Evolutionary conservation across 352 stramenopile genomes (phyloP).

Genomic region (Aphanomyces invadans): DNA sequence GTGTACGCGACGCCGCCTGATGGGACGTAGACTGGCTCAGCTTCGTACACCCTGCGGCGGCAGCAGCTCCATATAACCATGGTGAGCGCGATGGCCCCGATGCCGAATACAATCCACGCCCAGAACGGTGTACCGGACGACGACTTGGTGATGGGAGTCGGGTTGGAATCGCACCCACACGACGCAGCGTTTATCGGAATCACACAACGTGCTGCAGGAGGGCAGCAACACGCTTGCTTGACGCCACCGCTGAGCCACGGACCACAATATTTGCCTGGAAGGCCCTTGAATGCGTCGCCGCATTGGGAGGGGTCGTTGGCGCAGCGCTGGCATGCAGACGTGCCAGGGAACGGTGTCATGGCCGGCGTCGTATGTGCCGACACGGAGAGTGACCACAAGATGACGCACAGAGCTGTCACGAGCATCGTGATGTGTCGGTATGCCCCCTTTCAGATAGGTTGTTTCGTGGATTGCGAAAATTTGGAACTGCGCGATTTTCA

Average conservation of each 20-base stretch:
- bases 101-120: slow-evolving; percentile 15
- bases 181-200: slow-evolving; percentile 19
- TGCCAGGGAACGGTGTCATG: slow-evolving; percentile 6
- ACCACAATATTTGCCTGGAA: slow-evolving; percentile 21
- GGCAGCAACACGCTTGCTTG: slow-evolving; percentile 24
- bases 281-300: slow-evolving; percentile 17
- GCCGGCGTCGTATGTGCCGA: no score
- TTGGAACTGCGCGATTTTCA: no score
- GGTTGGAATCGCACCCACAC: slow-evolving; percentile 7
- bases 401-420: background rate
- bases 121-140: slow-evolving; percentile 9
- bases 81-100: slow-evolving; percentile 7
- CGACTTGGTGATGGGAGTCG: background rate
- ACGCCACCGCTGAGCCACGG: slow-evolving; percentile 22
- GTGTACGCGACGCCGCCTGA: background rate
- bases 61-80: slow-evolving; percentile 8
- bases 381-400: background rate
- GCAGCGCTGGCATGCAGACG: background rate
- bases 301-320: slow-evolving; percentile 2
- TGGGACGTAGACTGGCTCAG: background rate
- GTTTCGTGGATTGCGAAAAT: no score
- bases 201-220: background rate
- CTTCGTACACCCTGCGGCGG: background rate
- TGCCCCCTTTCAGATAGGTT: background rate
- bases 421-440: background rate